These are phyloP conservation scores for Fusarium hainanense DNA, from an alignment of 2,329 filamentous ascomycete species.

Conservation along the genomic window DNA sequence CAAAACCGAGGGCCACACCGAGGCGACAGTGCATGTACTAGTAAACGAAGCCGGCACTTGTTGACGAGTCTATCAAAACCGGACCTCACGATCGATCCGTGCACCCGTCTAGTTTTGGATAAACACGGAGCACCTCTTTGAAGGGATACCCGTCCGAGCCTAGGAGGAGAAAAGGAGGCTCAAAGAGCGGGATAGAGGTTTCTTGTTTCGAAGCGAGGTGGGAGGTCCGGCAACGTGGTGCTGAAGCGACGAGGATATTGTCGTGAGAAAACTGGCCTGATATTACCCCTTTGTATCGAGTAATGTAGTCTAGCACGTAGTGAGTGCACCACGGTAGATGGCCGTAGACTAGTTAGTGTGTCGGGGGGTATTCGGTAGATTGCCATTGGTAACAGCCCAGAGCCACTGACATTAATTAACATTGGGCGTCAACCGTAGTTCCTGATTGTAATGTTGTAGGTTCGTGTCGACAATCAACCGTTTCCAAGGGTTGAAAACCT, in stretches of 20 bases:
- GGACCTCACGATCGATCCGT: constrained; percentile 33
- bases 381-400: constrained; percentile 12
- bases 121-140: constrained; percentile 28
- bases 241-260: neutral
- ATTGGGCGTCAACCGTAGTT: constrained; percentile 13
- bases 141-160: constrained; percentile 30
- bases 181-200: constrained; percentile 30
- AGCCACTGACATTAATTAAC: neutral
- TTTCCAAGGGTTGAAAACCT: constrained; percentile 9
- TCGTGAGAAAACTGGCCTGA: constrained; percentile 6
- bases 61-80: constrained; percentile 21
- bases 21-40: constrained; percentile 14
- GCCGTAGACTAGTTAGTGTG: constrained; percentile 5
- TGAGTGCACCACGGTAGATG: constrained; percentile 23
- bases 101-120: constrained; percentile 29
- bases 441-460: neutral
- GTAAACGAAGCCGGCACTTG: constrained; percentile 37
- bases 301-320: constrained; percentile 16
- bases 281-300: constrained; percentile 33
- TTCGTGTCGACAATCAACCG: neutral
- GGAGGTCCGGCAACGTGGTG: constrained; percentile 15
- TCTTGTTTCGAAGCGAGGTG: constrained; percentile 28
- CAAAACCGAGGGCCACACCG: constrained; percentile 5
- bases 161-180: constrained; percentile 32
- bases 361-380: constrained; percentile 22